phyloP scores from a whole-genome alignment of 2,329 filamentous ascomycete species.

The Akanthomyces lecanii region DNA sequence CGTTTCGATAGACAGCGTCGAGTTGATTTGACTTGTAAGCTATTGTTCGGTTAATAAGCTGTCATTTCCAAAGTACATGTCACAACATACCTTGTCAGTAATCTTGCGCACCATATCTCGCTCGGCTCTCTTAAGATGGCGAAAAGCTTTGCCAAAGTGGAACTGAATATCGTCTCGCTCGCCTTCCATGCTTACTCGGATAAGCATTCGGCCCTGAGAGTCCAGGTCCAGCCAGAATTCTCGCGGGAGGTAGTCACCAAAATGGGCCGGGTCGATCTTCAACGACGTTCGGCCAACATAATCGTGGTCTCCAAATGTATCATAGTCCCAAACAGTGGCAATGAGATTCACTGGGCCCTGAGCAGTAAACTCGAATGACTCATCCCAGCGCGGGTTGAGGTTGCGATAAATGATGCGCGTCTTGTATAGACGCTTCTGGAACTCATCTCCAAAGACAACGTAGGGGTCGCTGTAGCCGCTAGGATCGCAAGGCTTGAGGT shows the following conservation, averaged over 20 bases:
- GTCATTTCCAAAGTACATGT: neutral
- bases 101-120: slow-evolving; percentile 97
- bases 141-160: slow-evolving; percentile 95
- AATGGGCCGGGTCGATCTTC: slow-evolving; percentile 96
- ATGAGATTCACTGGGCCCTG: slow-evolving; percentile 89
- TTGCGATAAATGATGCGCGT: slow-evolving; percentile 87
- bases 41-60: slow-evolving; percentile 33
- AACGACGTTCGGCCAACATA: slow-evolving; percentile 95
- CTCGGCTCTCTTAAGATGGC: slow-evolving; percentile 90
- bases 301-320: slow-evolving; percentile 94
- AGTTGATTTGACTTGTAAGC: slow-evolving; percentile 90
- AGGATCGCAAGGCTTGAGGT: slow-evolving; percentile 95
- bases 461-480: slow-evolving; percentile 94
- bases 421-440: slow-evolving; percentile 93
- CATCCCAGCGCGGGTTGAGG: slow-evolving; percentile 94
- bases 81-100: slow-evolving; percentile 76
- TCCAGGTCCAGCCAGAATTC: slow-evolving; percentile 98
- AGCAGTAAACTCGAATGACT: slow-evolving; percentile 93
- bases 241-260: slow-evolving; percentile 89
- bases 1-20: slow-evolving; percentile 79
- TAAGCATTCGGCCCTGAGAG: slow-evolving; percentile 82
- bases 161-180: slow-evolving; percentile 98
- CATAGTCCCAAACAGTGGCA: slow-evolving; percentile 97
- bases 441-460: slow-evolving; percentile 93
- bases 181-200: slow-evolving; percentile 97